Evolutionary conservation across 75 land plant species (phyloP).

Genomic region (Cunninghamia lanceolata): DNA sequence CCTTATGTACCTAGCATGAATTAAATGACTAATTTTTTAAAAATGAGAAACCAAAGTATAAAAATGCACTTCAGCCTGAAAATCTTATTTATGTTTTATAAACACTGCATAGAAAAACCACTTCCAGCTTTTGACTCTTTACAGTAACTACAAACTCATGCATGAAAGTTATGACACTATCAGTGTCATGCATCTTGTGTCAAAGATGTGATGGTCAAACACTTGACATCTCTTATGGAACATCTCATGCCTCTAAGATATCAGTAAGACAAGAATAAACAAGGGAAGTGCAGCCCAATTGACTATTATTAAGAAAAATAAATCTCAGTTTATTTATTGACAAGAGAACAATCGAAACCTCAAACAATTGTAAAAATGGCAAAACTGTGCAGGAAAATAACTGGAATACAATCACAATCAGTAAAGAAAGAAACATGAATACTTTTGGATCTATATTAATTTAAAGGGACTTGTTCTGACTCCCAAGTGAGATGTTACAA

Average conservation of each 20-base stretch:
- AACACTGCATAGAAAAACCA: not conserved
- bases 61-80: not conserved
- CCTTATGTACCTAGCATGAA: not conserved
- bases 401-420: not conserved
- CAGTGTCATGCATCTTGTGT: not conserved
- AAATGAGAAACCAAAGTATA: not conserved
- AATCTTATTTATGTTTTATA: not conserved
- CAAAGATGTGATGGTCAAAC: not conserved
- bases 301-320: too few relatives aligned
- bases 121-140: not conserved
- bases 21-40: not conserved
- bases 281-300: not conserved
- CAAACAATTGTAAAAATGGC: not conserved
- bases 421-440: not conserved
- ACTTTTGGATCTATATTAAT: not conserved
- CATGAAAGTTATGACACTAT: not conserved
- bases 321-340: not conserved
- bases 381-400: not conserved
- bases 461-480: too few relatives aligned
- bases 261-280: not conserved
- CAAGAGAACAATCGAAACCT: too few relatives aligned
- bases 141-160: not conserved
- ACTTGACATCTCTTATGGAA: not conserved
- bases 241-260: not conserved
- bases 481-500: not conserved